These are phyloP conservation scores for Leucosporidium yakuticum DNA, from an alignment of 768 basidiomycete species.

Conservation along the genomic window DNA sequence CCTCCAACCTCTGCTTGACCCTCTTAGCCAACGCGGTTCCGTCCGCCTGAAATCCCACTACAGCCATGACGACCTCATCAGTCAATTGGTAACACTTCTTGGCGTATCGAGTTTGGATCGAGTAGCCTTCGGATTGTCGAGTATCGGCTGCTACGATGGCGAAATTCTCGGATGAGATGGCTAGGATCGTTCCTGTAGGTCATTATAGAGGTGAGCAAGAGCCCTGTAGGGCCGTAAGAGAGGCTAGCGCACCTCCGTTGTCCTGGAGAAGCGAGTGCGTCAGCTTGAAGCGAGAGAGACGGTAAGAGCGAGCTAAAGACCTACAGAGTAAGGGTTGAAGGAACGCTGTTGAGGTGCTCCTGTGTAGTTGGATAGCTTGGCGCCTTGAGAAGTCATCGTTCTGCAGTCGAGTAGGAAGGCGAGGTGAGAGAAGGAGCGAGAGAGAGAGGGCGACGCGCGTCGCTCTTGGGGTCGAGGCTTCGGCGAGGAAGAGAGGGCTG, in stretches of 20 bases:
- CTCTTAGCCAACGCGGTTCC: constrained; percentile 97
- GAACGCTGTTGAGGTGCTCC: neutral
- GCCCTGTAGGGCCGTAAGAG: constrained; percentile 16
- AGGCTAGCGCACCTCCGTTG: neutral
- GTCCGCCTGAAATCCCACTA: constrained; percentile 96
- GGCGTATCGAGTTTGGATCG: constrained; percentile 94
- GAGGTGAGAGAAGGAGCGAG: too few relatives aligned
- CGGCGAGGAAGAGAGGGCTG: too few relatives aligned
- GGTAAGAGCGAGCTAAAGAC: neutral
- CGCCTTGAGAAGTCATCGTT: too few relatives aligned
- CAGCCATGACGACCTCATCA: constrained; percentile 68
- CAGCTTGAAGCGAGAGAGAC: neutral
- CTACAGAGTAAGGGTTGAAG: constrained; percentile 13
- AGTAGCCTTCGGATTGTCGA: constrained; percentile 92
- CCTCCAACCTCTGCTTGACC: constrained; percentile 90
- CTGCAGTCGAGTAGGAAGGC: too few relatives aligned
- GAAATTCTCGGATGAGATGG: constrained; percentile 86
- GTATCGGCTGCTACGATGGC: constrained; percentile 94
- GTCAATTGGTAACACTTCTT: constrained; percentile 86
- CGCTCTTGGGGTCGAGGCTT: too few relatives aligned
- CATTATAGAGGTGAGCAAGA: constrained; percentile 57
- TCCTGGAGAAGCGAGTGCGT: neutral
- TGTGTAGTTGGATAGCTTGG: neutral
- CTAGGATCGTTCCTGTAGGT: constrained; percentile 64
- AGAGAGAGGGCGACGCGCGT: too few relatives aligned